These are phyloP conservation scores for Suillus luteus DNA, from an alignment of 768 basidiomycete genomes.

Conservation along the genomic window DNA sequence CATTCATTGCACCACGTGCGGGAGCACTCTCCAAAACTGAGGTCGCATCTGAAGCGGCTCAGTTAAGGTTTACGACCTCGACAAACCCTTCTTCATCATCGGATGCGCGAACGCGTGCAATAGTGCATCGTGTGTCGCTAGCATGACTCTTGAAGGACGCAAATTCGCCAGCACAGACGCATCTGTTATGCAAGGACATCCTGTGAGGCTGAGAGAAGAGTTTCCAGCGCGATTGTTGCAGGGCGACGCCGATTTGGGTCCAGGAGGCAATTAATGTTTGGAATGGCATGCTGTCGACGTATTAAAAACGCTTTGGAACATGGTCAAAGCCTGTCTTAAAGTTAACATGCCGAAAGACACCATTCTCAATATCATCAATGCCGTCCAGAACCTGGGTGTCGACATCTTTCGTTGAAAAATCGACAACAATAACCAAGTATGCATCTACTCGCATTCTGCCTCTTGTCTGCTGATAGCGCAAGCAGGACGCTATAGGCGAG, in stretches of 20 bases:
- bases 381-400: constrained; percentile 49
- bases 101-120: constrained; percentile 80
- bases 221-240: constrained; percentile 67
- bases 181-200: constrained; percentile 69
- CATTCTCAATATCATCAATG: constrained; percentile 57
- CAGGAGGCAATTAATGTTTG: constrained; percentile 55
- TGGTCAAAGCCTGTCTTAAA: constrained; percentile 61
- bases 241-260: constrained; percentile 58
- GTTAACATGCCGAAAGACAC: constrained; percentile 62
- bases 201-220: constrained; percentile 67
- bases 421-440: constrained; percentile 29
- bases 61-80: constrained; percentile 77
- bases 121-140: constrained; percentile 47
- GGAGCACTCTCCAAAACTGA: constrained; percentile 58
- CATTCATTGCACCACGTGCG: constrained; percentile 70
- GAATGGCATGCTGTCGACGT: constrained; percentile 78
- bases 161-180: constrained; percentile 73
- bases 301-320: constrained; percentile 69
- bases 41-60: constrained; percentile 77
- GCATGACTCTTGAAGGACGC: constrained; percentile 53
- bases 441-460: constrained; percentile 8
- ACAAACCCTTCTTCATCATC: constrained; percentile 80
- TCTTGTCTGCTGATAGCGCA: constrained; percentile 15
- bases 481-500: constrained; percentile 49
- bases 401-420: constrained; percentile 25